phyloP scores from a whole-genome alignment of 768 basidiomycete species.

The Mycena olivaceomarginata region DNA sequence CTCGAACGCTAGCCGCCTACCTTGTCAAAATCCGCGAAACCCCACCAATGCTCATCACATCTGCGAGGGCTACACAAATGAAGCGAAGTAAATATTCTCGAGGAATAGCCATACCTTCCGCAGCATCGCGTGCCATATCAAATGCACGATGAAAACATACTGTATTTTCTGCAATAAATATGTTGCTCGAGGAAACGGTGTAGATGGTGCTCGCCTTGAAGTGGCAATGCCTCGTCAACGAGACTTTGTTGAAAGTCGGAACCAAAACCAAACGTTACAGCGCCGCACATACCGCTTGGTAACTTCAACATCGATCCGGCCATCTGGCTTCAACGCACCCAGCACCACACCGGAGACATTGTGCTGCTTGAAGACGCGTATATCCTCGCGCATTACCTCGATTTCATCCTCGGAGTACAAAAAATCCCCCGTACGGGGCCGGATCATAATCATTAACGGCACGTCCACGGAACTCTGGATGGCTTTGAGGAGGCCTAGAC shows the following conservation, averaged over 20 bases:
- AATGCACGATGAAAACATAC: conserved; percentile 54
- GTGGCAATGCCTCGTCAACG: conserved; percentile 45
- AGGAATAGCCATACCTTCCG: conserved; percentile 70
- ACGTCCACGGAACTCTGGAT: conserved; percentile 70
- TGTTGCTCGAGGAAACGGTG: not conserved
- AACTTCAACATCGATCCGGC: conserved; percentile 74
- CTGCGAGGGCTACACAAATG: conserved; percentile 60
- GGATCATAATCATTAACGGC: conserved; percentile 88
- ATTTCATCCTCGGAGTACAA: conserved; percentile 81
- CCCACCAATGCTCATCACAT: conserved; percentile 74
- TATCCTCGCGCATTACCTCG: conserved; percentile 85
- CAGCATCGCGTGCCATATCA: conserved; percentile 72
- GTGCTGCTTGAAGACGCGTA: conserved; percentile 73
- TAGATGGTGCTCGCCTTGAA: conserved; percentile 39
- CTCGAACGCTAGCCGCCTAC: conserved; percentile 56
- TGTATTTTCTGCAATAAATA: conserved; percentile 17
- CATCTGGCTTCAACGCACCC: conserved; percentile 74
- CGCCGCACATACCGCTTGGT: conserved; percentile 69
- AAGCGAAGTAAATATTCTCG: conserved; percentile 9
- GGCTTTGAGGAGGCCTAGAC: conserved; percentile 79
- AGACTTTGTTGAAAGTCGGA: conserved; percentile 37
- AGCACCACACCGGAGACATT: conserved; percentile 82
- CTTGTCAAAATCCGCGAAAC: conserved; percentile 89
- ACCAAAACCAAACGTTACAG: conserved; percentile 20
- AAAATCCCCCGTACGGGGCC: conserved; percentile 89